Conservation (phyloP, 2,329 filamentous ascomycete species). For the Zopfia rhizophila region DNA sequence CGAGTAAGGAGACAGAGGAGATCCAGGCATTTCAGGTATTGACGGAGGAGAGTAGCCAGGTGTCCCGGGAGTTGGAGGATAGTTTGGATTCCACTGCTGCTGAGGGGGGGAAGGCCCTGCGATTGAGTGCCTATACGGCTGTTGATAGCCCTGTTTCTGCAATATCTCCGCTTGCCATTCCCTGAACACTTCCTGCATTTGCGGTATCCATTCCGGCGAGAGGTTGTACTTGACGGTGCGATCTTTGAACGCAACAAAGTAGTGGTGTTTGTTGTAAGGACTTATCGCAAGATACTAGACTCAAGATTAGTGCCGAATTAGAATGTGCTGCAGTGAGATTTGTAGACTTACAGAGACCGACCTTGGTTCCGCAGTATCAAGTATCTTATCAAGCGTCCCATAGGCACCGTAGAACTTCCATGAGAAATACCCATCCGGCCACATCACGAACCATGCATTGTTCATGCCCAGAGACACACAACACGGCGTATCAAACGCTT, state of each 20-base stretch:
- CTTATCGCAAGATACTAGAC: conserved; percentile 45
- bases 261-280: conserved; percentile 45
- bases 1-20: conserved; percentile 17
- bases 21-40: conserved; percentile 25
- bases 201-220: conserved; percentile 44
- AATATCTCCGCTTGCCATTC: conserved; percentile 40
- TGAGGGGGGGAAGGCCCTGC: conserved; percentile 1
- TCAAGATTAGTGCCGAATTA: neutral
- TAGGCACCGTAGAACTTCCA: conserved; percentile 49
- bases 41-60: conserved; percentile 24
- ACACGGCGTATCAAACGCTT: conserved; percentile 42
- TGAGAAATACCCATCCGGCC: conserved; percentile 39
- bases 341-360: conserved; percentile 39
- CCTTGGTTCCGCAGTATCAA: conserved; percentile 36
- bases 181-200: conserved; percentile 45
- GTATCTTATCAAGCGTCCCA: conserved; percentile 37
- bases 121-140: neutral
- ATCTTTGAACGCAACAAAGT: conserved; percentile 45
- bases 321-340: neutral
- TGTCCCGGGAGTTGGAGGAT: conserved; percentile 14
- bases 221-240: conserved; percentile 48
- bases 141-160: conserved; percentile 21
- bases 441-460: conserved; percentile 47
- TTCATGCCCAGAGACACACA: conserved; percentile 43
- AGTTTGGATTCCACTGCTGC: conserved; percentile 17